Evolutionary conservation across 2,329 filamentous ascomycete genomes (phyloP).

Genomic region (Fusarium begoniae): DNA sequence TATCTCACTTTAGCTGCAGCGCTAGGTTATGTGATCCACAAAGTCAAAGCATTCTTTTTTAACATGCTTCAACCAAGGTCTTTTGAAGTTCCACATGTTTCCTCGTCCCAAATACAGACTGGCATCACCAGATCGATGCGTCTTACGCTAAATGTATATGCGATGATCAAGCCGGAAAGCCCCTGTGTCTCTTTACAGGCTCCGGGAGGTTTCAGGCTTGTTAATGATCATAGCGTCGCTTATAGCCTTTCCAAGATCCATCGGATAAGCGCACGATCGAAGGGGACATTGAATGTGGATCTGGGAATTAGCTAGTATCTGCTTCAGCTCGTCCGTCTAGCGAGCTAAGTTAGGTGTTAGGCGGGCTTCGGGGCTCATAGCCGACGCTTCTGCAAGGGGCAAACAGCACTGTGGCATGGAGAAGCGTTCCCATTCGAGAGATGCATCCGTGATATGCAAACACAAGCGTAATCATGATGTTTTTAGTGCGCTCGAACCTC

Average conservation of each 20-base stretch:
- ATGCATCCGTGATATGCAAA: slow-evolving; percentile 3
- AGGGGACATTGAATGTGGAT: slow-evolving; percentile 21
- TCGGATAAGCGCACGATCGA: slow-evolving; percentile 20
- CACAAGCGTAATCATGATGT: slow-evolving; percentile 7
- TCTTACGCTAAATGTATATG: not conserved
- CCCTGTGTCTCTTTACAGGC: not conserved
- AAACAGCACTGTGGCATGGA: not conserved
- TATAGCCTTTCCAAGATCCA: slow-evolving; percentile 13
- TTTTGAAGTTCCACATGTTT: not conserved
- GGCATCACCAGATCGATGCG: not conserved
- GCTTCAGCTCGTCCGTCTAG: not conserved
- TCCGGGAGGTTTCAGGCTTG: not conserved
- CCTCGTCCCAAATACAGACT: not conserved
- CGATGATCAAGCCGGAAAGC: not conserved
- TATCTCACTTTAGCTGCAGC: not conserved
- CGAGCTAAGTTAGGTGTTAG: not conserved
- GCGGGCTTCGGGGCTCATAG: not conserved
- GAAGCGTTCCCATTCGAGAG: not conserved
- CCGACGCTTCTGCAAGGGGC: slow-evolving; percentile 37
- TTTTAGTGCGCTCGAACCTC: slow-evolving; percentile 13
- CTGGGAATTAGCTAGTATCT: not conserved
- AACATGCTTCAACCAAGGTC: not conserved
- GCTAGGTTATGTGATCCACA: not conserved
- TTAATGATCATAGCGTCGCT: slow-evolving; percentile 10
- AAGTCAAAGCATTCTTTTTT: not conserved